phyloP scores from a whole-genome alignment of 495 filamentous ascomycete species.

The Penicillium argentinense region DNA sequence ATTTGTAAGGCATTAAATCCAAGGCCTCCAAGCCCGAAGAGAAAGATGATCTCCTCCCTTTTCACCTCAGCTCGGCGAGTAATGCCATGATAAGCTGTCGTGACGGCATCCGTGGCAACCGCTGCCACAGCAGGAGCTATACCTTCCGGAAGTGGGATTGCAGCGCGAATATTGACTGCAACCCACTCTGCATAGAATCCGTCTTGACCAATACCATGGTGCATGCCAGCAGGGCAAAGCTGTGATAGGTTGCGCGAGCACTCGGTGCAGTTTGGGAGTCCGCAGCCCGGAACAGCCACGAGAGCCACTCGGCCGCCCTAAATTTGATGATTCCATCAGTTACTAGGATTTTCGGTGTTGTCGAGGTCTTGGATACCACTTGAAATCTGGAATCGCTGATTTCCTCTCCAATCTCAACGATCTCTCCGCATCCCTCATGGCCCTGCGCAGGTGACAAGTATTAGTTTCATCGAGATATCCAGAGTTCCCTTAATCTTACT shows the following conservation, averaged over 20 bases:
- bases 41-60: slow-evolving; percentile 19
- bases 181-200: slow-evolving; percentile 26
- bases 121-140: slow-evolving; percentile 17
- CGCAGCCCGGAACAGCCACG: slow-evolving; percentile 22
- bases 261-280: slow-evolving; percentile 15
- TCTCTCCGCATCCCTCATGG: slow-evolving; percentile 26
- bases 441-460: slow-evolving; percentile 6
- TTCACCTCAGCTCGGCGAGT: slow-evolving; percentile 21
- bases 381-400: slow-evolving; percentile 13
- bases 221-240: slow-evolving; percentile 16
- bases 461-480: neutral
- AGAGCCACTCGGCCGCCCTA: slow-evolving; percentile 17
- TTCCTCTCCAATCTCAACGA: slow-evolving; percentile 14
- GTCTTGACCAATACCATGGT: slow-evolving; percentile 26
- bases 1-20: slow-evolving; percentile 26
- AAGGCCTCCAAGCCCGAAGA: slow-evolving; percentile 22
- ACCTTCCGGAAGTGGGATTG: slow-evolving; percentile 18
- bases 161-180: slow-evolving; percentile 18
- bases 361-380: no score
- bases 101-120: slow-evolving; percentile 25
- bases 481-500: neutral
- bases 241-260: slow-evolving; percentile 21
- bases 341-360: neutral
- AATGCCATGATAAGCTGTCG: slow-evolving; percentile 25
- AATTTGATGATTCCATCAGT: neutral